phyloP scores from a whole-genome alignment of 148 eudicot species.

The Amaranthus palmeri region DNA sequence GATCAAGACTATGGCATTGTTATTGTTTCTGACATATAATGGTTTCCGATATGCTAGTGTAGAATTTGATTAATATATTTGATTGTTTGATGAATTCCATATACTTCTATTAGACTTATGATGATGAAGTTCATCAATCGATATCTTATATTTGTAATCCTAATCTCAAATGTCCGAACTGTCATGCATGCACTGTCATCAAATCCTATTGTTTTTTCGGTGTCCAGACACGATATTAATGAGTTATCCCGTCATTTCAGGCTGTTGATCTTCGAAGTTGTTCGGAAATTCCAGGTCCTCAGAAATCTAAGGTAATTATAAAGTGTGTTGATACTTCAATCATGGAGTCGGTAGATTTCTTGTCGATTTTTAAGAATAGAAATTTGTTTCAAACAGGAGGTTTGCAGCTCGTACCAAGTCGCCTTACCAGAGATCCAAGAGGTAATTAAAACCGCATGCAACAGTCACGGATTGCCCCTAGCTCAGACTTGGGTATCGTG shows the following conservation, averaged over 20 bases:
- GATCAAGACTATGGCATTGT: too few relatives aligned
- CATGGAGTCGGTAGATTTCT: background rate
- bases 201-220: background rate
- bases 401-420: constrained; percentile 50
- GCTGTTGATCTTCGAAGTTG: constrained; percentile 80
- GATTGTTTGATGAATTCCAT: too few relatives aligned
- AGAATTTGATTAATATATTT: too few relatives aligned
- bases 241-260: constrained; percentile 30
- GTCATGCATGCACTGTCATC: background rate
- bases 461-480: constrained; percentile 58
- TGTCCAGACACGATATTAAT: constrained; percentile 1
- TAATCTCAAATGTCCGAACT: too few relatives aligned
- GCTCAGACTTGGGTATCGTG: constrained; percentile 94
- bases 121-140: too few relatives aligned
- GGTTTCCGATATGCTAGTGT: too few relatives aligned
- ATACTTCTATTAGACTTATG: too few relatives aligned
- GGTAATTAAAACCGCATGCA: constrained; percentile 58
- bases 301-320: constrained; percentile 48
- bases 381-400: constrained; percentile 29
- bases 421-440: constrained; percentile 73
- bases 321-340: background rate
- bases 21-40: too few relatives aligned
- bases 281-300: constrained; percentile 47
- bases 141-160: too few relatives aligned
- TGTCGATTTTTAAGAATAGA: constrained; percentile 1